These are phyloP conservation scores for Sporothrix pseudoabietina DNA, from an alignment of 2,329 filamentous ascomycete species.

Conservation along the genomic window DNA sequence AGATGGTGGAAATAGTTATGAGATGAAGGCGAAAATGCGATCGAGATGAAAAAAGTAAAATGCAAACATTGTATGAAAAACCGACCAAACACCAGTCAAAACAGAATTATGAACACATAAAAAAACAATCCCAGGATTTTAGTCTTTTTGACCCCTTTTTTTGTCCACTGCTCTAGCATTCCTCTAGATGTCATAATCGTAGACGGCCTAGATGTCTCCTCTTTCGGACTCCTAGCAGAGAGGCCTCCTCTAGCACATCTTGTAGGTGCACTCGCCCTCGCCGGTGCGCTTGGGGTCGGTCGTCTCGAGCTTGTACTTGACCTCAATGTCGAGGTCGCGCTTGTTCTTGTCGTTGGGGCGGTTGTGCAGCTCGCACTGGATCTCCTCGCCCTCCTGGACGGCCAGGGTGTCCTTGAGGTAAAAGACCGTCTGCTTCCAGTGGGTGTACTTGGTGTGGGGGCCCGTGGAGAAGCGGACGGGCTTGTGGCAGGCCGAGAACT, in stretches of 20 bases:
- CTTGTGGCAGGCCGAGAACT: conserved; percentile 98
- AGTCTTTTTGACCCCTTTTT: background rate
- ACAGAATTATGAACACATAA: background rate
- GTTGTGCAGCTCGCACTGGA: conserved; percentile 74
- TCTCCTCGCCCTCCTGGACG: conserved; percentile 80
- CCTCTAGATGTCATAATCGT: background rate
- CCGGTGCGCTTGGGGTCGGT: conserved; percentile 69
- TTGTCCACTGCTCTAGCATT: background rate
- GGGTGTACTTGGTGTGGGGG: conserved; percentile 97
- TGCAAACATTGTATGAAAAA: background rate
- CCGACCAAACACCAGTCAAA: conserved; percentile 21
- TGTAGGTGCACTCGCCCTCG: conserved; percentile 76
- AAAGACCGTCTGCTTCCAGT: conserved; percentile 99
- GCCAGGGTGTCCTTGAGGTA: conserved; percentile 93
- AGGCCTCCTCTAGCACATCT: conserved; percentile 61
- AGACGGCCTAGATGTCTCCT: background rate
- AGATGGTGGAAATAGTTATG: background rate
- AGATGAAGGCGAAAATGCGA: background rate
- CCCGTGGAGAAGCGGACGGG: conserved; percentile 95
- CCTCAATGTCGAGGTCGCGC: conserved; percentile 88
- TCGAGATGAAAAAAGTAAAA: conserved; percentile 1
- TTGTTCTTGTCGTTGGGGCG: conserved; percentile 92
- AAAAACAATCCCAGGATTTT: background rate
- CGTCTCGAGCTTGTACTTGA: conserved; percentile 80
- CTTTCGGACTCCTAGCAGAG: background rate